Conservation (phyloP, 441 rosid species). For the Erodium moschatum region DNA sequence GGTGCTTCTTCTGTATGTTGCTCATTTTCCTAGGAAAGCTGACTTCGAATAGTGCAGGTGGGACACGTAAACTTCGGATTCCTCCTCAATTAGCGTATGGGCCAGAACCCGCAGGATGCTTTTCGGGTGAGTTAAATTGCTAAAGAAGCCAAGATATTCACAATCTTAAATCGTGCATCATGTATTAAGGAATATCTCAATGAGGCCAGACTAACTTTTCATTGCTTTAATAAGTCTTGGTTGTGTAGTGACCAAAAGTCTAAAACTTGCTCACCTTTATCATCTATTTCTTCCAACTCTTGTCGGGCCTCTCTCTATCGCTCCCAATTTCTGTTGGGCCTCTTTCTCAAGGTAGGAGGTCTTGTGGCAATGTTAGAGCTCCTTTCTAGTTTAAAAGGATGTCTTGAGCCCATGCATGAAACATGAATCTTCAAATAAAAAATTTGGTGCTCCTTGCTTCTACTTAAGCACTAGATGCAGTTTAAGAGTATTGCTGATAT, state of each 20-base stretch:
- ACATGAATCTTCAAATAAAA: too few species aligned
- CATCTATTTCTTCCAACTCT: too few species aligned
- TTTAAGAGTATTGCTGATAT: background rate
- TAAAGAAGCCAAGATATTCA: background rate
- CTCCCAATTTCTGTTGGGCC: too few species aligned
- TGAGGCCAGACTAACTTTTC: background rate
- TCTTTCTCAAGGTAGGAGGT: too few species aligned
- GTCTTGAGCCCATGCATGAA: too few species aligned
- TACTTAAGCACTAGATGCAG: background rate
- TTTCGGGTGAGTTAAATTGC: constrained; percentile 44
- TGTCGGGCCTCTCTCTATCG: too few species aligned
- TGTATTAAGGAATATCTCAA: background rate
- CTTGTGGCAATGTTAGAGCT: too few species aligned
- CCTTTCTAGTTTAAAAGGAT: too few species aligned
- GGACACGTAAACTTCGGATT: constrained; percentile 73
- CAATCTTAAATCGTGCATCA: background rate
- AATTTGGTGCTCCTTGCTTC: too few species aligned
- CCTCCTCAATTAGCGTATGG: constrained; percentile 86
- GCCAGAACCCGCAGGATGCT: constrained; percentile 95
- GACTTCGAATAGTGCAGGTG: constrained; percentile 35
- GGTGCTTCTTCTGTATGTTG: background rate
- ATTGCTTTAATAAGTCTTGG: background rate
- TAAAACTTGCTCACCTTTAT: background rate
- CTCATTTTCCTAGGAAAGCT: constrained; percentile 3
- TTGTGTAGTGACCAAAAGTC: background rate